Evolutionary conservation across 129 eudicot species (phyloP).

Genomic region (Flaveria bidentis): DNA sequence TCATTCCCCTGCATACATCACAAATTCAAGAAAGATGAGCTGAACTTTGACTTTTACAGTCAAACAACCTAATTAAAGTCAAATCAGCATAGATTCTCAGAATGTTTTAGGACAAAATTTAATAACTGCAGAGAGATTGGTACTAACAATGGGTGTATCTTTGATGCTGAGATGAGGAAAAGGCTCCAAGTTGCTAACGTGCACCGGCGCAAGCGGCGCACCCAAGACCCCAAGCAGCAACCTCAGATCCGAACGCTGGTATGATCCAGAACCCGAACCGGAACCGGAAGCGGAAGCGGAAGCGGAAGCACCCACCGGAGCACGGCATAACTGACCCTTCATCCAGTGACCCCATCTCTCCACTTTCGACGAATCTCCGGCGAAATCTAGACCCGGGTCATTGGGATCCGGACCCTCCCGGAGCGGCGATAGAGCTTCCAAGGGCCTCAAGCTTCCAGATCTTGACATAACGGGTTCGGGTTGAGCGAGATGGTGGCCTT

Average conservation of each 20-base stretch:
- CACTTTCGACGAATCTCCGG: constrained; percentile 45
- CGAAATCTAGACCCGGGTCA: constrained; percentile 34
- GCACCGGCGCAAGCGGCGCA: constrained; percentile 95
- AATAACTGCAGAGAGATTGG: background rate
- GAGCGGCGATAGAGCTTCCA: constrained; percentile 70
- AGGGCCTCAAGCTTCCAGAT: constrained; percentile 71
- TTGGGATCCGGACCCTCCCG: constrained; percentile 81
- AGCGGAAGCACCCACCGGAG: constrained; percentile 50
- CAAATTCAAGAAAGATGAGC: background rate
- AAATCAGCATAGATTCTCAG: background rate
- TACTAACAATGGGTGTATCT: constrained; percentile 85
- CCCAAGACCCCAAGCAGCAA: constrained; percentile 86
- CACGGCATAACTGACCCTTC: constrained; percentile 60
- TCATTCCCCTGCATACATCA: background rate
- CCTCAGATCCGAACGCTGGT: constrained; percentile 83
- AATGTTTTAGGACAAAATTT: background rate
- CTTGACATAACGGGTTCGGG: constrained; percentile 59
- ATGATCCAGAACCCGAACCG: constrained; percentile 24
- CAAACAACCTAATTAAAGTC: background rate
- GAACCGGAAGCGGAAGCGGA: constrained; percentile 37
- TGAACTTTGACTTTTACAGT: background rate
- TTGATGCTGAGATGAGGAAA: constrained; percentile 80
- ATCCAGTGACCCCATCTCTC: constrained; percentile 81
- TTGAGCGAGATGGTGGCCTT: constrained; percentile 33
- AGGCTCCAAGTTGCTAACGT: constrained; percentile 75